Conservation (phyloP, 768 basidiomycete species). For the Mycena latifolia region DNA sequence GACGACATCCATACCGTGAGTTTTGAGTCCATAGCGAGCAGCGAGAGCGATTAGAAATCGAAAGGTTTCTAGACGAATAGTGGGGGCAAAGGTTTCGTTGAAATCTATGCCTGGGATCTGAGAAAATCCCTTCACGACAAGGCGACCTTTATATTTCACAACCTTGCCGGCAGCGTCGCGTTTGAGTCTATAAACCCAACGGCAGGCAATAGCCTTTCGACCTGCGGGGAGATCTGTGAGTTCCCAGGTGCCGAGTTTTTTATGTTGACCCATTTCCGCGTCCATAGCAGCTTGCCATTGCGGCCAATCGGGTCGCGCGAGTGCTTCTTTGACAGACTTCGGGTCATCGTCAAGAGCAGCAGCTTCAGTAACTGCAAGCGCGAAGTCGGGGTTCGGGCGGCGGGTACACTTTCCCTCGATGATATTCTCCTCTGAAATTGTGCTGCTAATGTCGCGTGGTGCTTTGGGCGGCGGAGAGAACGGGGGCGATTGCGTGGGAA, state of each 20-base stretch:
- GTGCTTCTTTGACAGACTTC: slow-evolving; percentile 11
- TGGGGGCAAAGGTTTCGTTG: slow-evolving; percentile 44
- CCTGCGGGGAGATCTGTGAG: slow-evolving; percentile 6
- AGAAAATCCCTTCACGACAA: slow-evolving; percentile 49
- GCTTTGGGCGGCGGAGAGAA: slow-evolving; percentile 7
- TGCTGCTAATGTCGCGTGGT: slow-evolving; percentile 17
- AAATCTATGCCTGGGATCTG: slow-evolving; percentile 56
- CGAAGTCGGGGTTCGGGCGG: neutral
- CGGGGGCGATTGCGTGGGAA: neutral
- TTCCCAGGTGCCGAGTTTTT: slow-evolving; percentile 25
- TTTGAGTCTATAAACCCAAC: slow-evolving; percentile 20
- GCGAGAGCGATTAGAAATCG: slow-evolving; percentile 49
- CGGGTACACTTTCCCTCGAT: slow-evolving; percentile 13
- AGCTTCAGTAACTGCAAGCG: slow-evolving; percentile 3
- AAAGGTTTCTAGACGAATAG: slow-evolving; percentile 47
- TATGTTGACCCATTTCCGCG: slow-evolving; percentile 19
- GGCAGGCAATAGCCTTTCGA: slow-evolving; percentile 12
- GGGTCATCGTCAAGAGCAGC: slow-evolving; percentile 23
- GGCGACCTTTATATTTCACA: slow-evolving; percentile 23
- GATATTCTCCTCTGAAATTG: slow-evolving; percentile 18
- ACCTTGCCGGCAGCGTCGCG: slow-evolving; percentile 12
- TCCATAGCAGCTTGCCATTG: slow-evolving; percentile 27
- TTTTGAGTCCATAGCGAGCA: slow-evolving; percentile 46
- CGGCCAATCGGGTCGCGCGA: neutral
- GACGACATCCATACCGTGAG: slow-evolving; percentile 55